Evolutionary conservation across 2,329 filamentous ascomycete species (phyloP), one percentile per base, ranked within the genome.

Genomic region (Arthrobotrys musiformis): DNA sequence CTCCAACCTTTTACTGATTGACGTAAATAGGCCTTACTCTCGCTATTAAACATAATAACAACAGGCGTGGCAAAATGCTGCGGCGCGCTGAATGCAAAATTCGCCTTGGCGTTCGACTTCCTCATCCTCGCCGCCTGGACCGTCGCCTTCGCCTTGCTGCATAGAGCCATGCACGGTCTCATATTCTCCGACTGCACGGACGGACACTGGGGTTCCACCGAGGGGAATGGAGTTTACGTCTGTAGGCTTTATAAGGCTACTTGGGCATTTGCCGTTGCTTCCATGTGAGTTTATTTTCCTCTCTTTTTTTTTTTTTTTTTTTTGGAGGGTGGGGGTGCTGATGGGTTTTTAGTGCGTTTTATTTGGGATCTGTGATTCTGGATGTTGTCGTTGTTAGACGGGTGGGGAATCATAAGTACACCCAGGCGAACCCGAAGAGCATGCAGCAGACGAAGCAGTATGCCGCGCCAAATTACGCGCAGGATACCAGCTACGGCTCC

Each of bases 361-460:
- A 68, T 44, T 9, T 48, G 56, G 13, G 26, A 28, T 72, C 74
- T 37, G 22, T 56, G 24, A 60, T 78, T 24, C 30, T 78, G 44
- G 74, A 78, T 24, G 50, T 67, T 28, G 17, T 78, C n/a, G 74
- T 78, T 46, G 28, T 78, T 54, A 44, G 74, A 28, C 64, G 74
- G 7, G 63, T 68, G 7, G 68, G 74, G 4, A 70, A 46, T 67
- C 78, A 79, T 62, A 78, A 74, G 73, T 79, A 79, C 30, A 24
- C 48, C n/a, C 60, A 56, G 6, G 78, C 78, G 11, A 79, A 79
- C 63, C 78, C 78, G 0, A 72, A 72, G 67, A 78, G 72, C 62
- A 72, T 79, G 78, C 72, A 79, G 56, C 78, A 79, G 35, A 73
- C 72, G 9, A 79, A 76, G 54, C 44, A 68, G 9, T 77, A 79